Percentiles rank a stretch among this genome's conserved stretches.
Conservation (phyloP, 73 alveolate genomes). For the Paraurostyla sp. region DNA sequence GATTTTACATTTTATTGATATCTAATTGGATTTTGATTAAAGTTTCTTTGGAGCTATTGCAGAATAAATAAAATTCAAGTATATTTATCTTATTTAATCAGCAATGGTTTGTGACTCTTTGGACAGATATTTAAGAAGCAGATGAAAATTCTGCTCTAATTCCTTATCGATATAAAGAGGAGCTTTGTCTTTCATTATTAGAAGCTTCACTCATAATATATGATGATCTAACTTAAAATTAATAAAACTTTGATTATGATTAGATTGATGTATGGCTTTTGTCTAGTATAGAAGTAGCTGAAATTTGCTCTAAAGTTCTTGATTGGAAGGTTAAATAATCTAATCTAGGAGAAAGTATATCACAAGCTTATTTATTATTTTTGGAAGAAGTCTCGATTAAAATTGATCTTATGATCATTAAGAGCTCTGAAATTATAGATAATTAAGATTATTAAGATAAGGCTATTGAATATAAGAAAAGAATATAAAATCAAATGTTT, state of each 20-base stretch:
- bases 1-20: constrained; percentile 31
- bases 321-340: constrained; percentile 50
- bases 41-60: not conserved
- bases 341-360: constrained; percentile 20
- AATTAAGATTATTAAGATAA: not conserved
- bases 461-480: constrained; percentile 1
- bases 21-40: not conserved
- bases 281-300: constrained; percentile 53
- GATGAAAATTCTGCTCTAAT: not conserved
- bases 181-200: constrained; percentile 10
- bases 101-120: constrained; percentile 24
- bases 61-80: not conserved
- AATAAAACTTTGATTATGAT: not conserved
- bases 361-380: not conserved
- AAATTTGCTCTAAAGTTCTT: constrained; percentile 38
- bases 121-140: constrained; percentile 15
- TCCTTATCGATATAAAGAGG: constrained; percentile 53
- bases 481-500: constrained; percentile 32
- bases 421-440: not conserved
- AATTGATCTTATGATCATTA: not conserved
- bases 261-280: constrained; percentile 9
- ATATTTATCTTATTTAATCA: constrained; percentile 10
- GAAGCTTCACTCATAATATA: constrained; percentile 25
- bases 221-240: not conserved
- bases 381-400: constrained; percentile 24